phyloP scores from a whole-genome alignment of 306 rosid species.

The Gastrolobium bilobum region DNA sequence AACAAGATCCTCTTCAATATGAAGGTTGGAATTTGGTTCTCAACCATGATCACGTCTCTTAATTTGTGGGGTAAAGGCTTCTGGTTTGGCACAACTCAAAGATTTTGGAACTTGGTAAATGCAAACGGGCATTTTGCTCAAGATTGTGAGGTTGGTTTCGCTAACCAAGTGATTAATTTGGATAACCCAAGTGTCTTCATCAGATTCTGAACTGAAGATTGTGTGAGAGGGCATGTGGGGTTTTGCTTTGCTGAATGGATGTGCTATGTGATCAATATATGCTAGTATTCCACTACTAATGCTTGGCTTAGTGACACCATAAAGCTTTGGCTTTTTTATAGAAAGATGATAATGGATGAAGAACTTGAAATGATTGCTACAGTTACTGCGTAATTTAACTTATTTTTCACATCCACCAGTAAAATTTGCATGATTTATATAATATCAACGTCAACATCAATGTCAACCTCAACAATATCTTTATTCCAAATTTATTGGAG shows the following conservation, averaged over 20 bases:
- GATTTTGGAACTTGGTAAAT: constrained; percentile 45
- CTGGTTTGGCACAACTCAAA: constrained; percentile 31
- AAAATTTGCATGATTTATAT: constrained; percentile 7
- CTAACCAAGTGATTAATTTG: background rate
- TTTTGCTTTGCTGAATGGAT: background rate
- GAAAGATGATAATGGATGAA: background rate
- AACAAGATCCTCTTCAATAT: background rate
- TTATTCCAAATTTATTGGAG: no score
- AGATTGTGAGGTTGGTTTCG: constrained; percentile 15
- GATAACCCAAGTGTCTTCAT: constrained; percentile 28
- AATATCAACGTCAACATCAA: no score
- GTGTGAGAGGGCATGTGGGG: background rate
- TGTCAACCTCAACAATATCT: no score
- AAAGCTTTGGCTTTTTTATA: background rate
- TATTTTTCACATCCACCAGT: background rate
- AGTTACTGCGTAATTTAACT: background rate
- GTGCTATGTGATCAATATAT: background rate
- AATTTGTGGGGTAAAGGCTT: constrained; percentile 43
- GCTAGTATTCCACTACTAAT: background rate
- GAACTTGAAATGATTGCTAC: background rate
- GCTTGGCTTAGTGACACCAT: background rate
- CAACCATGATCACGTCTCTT: constrained; percentile 47
- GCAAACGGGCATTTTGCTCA: constrained; percentile 17
- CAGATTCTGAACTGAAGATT: constrained; percentile 10
- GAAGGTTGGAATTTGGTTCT: constrained; percentile 47